Base-by-base conservation (phyloP, 192 early-diverging fungal genomes). In the Fimicolochytrium jonesii region DNA sequence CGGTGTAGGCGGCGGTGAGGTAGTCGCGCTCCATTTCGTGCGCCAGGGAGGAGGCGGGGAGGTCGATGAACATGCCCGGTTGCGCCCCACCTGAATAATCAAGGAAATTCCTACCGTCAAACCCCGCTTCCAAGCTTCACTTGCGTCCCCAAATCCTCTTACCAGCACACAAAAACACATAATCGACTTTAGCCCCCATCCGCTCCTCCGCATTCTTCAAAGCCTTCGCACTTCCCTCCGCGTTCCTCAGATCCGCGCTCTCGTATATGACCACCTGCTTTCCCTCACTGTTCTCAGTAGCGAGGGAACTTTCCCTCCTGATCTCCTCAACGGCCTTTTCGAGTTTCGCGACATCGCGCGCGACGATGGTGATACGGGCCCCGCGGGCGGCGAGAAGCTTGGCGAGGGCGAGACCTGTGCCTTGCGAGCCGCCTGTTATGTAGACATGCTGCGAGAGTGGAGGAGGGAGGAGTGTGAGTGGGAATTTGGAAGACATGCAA, bases 371-470 rank as follows among this genome's bases (percentile, higher is more conserved):
- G 39, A 80, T 72, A 47, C 72, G 63, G 17, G 78, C 74, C 9
- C 78, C 78, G 29, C 26, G 42, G 3, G 44, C 29, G 23, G 61
- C 74, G 23, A 76, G 68, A 3, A 50, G 34, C 22, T 47, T 32
- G 23, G 74, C 78, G n/a, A 73, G 48, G 6, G 69, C 66, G 29
- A 68, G 61, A 10, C 75, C 70, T 4, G 69, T 69, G 33, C 70
- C 75, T 57, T 77, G 72, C n/a, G 70, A 73, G 31, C 56, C 75
- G 42, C 78, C 78, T 26, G 74, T 76, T 5, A 80, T 65, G 23
- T 77, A 49, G 20, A 73, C 57, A 51, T 76, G 69, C 50, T 73
- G 63, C 31, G 62, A 71, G 26, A 5, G 22, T 22, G 51, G 6
- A 32, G 22, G 29, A 56, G n/a, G 18, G 32, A 13, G 53, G 2